Conservation (phyloP, 176 grass and related monocot genomes). For the Poa pratensis region DNA sequence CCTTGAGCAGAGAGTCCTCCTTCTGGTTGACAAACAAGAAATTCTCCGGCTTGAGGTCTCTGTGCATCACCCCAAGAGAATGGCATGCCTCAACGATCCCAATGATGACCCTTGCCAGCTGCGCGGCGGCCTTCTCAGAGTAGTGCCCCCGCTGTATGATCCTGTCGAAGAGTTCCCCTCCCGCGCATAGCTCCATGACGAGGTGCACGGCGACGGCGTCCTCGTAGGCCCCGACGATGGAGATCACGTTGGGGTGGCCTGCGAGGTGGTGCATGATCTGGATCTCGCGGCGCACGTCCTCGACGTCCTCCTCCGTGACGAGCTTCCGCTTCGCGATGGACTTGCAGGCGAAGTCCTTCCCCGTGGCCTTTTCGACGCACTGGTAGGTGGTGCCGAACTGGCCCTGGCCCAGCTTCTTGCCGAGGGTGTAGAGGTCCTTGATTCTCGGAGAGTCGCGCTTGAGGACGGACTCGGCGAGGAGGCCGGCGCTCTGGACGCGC, state of each 20-base stretch:
- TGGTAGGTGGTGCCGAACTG: conserved; percentile 76
- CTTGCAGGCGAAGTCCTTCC: conserved; percentile 81
- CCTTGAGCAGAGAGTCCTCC: conserved; percentile 55
- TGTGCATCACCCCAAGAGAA: conserved; percentile 67
- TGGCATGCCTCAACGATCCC: conserved; percentile 61
- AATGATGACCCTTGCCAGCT: conserved; percentile 56
- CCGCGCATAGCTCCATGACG: conserved; percentile 88
- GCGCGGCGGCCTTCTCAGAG: conserved; percentile 65
- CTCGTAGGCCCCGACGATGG: conserved; percentile 63
- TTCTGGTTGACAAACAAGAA: conserved; percentile 65
- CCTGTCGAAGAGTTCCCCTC: conserved; percentile 84
- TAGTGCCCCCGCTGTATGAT: conserved; percentile 66
- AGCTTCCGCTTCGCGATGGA: conserved; percentile 97
- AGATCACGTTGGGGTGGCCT: conserved; percentile 68
- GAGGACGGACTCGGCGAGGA: conserved; percentile 58
- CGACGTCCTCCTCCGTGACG: conserved; percentile 88
- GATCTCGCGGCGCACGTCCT: conserved; percentile 98
- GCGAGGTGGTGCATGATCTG: conserved; percentile 99
- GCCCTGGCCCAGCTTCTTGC: conserved; percentile 68
- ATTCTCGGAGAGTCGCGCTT: conserved; percentile 53
- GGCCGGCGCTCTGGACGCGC: conserved; percentile 70
- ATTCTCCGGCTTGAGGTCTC: conserved; percentile 70
- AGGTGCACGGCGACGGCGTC: conserved; percentile 88
- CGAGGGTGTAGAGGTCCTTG: conserved; percentile 68
- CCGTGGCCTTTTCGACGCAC: conserved; percentile 62